Percentiles rank a stretch among this genome's conserved stretches.
phyloP scores from a whole-genome alignment of 179 eudicot species.

The Dionaea muscipula region DNA sequence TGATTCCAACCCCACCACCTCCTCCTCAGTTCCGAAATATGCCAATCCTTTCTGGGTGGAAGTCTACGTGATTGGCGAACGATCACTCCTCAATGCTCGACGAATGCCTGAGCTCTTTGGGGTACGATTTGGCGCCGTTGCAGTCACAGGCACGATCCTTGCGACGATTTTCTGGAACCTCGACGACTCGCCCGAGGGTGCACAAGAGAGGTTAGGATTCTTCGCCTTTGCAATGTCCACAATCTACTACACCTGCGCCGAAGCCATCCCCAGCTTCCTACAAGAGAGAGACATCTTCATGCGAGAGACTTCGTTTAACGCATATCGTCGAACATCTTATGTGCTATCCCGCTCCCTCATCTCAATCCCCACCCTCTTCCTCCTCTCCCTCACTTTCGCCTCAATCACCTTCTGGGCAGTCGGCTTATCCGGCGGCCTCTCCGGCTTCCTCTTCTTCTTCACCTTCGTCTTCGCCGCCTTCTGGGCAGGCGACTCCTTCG shows the following conservation, averaged over 20 bases:
- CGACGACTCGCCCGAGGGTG: conserved; percentile 55
- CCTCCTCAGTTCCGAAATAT: conserved; percentile 36
- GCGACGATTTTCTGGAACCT: conserved; percentile 64
- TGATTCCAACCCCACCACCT: conserved; percentile 14
- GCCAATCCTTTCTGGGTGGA: conserved; percentile 73
- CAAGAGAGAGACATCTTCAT: conserved; percentile 57
- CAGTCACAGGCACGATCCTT: conserved; percentile 50
- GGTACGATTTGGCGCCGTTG: conserved; percentile 45
- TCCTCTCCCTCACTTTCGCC: conserved; percentile 49
- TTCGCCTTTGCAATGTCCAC: conserved; percentile 82
- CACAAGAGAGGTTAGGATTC: conserved; percentile 54
- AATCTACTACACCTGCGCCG: conserved; percentile 73
- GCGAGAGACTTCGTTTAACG: conserved; percentile 68
- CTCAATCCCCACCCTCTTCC: conserved; percentile 45
- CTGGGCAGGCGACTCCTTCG: conserved; percentile 83
- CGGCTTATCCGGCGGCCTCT: conserved; percentile 48
- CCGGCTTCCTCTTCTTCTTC: conserved; percentile 54
- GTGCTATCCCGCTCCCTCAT: conserved; percentile 53
- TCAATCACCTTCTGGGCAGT: conserved; percentile 58
- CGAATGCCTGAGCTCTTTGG: conserved; percentile 58
- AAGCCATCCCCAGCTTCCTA: conserved; percentile 65
- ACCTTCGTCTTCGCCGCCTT: conserved; percentile 48
- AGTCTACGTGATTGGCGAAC: conserved; percentile 44
- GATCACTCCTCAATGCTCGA: conserved; percentile 51
- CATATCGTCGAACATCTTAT: conserved; percentile 59